Base-by-base conservation (phyloP, 2,329 filamentous ascomycete species). In the Beauveria asiatica region DNA sequence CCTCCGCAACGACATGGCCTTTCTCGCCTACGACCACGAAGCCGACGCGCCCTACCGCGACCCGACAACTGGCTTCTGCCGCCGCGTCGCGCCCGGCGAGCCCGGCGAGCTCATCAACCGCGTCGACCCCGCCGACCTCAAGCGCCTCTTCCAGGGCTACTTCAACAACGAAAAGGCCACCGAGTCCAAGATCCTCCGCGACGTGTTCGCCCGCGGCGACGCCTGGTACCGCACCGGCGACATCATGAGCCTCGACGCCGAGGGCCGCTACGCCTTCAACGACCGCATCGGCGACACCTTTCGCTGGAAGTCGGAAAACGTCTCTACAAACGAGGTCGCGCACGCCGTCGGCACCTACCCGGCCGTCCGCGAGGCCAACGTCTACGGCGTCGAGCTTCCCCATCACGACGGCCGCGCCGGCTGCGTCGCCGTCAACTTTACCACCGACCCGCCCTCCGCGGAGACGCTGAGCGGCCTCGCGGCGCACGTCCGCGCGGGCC, bases 151-250 rank as follows among this genome's bases (percentile, higher is more conserved):
- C 75, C 88, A 92, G 69, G 92, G 92, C 2, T 96, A 96, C 73
- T 90, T 87, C 72, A 84, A 85, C 62, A 91, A 95, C 70, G 72
- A 79, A 16, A 79, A 81, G 37, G 90, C 91, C 0, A 90, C 87
- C 0, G 75, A 84, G 44, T 80, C 83, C 64, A 96, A 96, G 74
- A 81, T 96, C 51, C 72, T 94, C 62, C 82, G 87, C 5, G 77
- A 88, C 66, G 89, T 94, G 2, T 83, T 94, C 64, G 76, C 74
- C 61, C 87, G 87, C 67, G 90, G 88, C 16, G 92, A 96, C 68
- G 86, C 84, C 0, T 96, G 85, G 79, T 95, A 92, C 78, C 84
- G 90, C 25, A 88, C 89, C 0, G 92, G 92, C n/a, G 92, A 96
- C 67, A 80, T 94, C 19, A 75, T 94, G 37, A 80, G 85, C n/a